Evolutionary conservation across 306 rosid genomes (phyloP), one percentile per base, ranked within the genome.

Genomic region (Morella rubra): DNA sequence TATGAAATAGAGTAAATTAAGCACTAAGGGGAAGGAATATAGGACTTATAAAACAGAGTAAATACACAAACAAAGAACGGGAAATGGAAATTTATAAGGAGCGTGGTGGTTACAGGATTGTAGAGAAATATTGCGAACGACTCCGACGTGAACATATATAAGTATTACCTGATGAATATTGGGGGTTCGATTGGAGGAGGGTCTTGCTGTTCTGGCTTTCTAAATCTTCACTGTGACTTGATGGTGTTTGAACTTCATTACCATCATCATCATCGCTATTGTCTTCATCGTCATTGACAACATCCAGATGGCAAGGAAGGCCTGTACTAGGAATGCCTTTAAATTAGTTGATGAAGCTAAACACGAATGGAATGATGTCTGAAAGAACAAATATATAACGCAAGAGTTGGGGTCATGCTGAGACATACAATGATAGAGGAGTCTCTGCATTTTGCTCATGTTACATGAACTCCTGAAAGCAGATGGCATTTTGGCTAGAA

Each of bases 401-500:
- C 51, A 47, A 8, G 51, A 47, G 27, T 24, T 47, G 51, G 15
- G 12, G 51, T 47, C 51, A 14, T 47, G 47, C 47, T 44, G 24
- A 41, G 70, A 41, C 70, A 18, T 41, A 65, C 70, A 65, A 64
- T 0, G 32, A 40, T 18, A 8, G 47, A 64, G 49, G 47, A 64
- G 20, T 14, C 9, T 64, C 49, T 40, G 7, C 22, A 64, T 15
- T 3, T 15, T 41, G 46, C 13, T 12, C 12, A 37, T 16, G 47
- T 16, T 10, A 47, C 19, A 40, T 7, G 70, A 65, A 65, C 70
- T 65, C 49, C 22, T 0, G 27, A 41, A 65, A 41, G 70, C 47
- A 65, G 49, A 65, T 40, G 70, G 47, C 70, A 65, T 65, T 65
- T 65, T 65, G 14, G 70, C 70, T 16, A 65, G 70, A 5, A 64